Percentiles rank a stretch among this genome's conserved stretches.
Evolutionary conservation across 306 rosid species (phyloP).

Genomic region (Lathyrus tuberosus): DNA sequence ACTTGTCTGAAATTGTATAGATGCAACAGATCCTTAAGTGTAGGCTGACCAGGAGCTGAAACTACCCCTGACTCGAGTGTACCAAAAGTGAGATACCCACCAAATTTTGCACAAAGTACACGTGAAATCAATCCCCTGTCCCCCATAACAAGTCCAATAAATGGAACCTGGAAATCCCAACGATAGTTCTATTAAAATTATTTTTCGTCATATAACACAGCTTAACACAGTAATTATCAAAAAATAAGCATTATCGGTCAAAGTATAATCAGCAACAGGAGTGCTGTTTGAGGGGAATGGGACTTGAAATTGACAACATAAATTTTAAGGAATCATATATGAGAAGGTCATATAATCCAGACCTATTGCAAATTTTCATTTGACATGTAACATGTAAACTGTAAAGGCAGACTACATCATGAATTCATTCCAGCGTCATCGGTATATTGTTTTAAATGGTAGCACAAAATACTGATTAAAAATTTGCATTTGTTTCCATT

Average conservation of each 20-base stretch:
- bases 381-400: not conserved
- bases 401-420: slow-evolving; percentile 1
- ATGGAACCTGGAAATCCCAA: slow-evolving; percentile 74
- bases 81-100: slow-evolving; percentile 88
- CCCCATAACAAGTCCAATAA: slow-evolving; percentile 91
- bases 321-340: slow-evolving; percentile 12
- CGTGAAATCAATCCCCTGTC: slow-evolving; percentile 85
- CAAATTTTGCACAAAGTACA: slow-evolving; percentile 87
- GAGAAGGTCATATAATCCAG: slow-evolving; percentile 24
- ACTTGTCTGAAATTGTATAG: slow-evolving; percentile 72
- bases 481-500: slow-evolving; percentile 5
- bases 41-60: slow-evolving; percentile 97
- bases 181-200: slow-evolving; percentile 17
- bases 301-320: slow-evolving; percentile 32
- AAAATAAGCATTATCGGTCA: slow-evolving; percentile 31
- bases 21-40: slow-evolving; percentile 71
- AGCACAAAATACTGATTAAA: not conserved
- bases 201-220: slow-evolving; percentile 26
- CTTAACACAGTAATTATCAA: slow-evolving; percentile 8
- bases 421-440: slow-evolving; percentile 18
- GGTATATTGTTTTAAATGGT: slow-evolving; percentile 20
- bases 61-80: slow-evolving; percentile 74
- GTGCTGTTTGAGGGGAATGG: not conserved
- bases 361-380: not conserved
- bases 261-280: slow-evolving; percentile 5